Base-by-base conservation (phyloP, 2,329 filamentous ascomycete species). In the Aspergillus sp. region DNA sequence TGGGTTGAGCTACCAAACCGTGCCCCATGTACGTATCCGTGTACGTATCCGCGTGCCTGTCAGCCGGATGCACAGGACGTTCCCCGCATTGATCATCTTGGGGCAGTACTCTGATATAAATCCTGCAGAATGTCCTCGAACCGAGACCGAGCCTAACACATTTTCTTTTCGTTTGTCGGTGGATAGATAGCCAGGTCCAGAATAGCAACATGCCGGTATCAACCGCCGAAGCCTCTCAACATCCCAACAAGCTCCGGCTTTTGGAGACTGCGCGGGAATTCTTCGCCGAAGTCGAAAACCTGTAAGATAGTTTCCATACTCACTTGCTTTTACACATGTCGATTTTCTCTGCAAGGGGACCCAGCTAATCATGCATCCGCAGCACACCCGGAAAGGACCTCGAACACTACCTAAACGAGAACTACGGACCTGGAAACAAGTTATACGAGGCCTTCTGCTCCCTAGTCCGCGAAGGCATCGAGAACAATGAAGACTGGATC, bases 361-460 rank as follows among this genome's bases (percentile, higher is more conserved):
- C 2, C 4, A n/a, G n/a, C 34, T 38, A 38, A n/a, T 3, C 5
- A 38, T 9, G 14, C 2, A 38, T 1, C 3, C 14, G 4, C 34
- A 77, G 76, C 34, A 80, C 76, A 0, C 77, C 76, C 0, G 77
- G 77, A 10, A 73, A 74, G 57, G 72, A 71, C 7, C 71, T 80
- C 41, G 77, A 79, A 60, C 63, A 61, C 2, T 62, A 64, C 13
- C 70, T 79, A 1, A 80, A 80, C 62, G 54, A 54, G 19, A 58
- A 74, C 9, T 77, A 78, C 56, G 76, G 76, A 3, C 75, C 73
- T 0, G 75, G 74, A 1, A 78, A 65, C 48, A 52, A 63, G 1
- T 74, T 68, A 56, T 78, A 78, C 60, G 73, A 78, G 2, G 70
- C 74, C 47, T 68, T 80, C 32, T 72, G 73, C 56, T 31, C 45